Base-by-base conservation (phyloP, 495 filamentous ascomycete genomes). In the Podospora bellae-mahoneyi region DNA sequence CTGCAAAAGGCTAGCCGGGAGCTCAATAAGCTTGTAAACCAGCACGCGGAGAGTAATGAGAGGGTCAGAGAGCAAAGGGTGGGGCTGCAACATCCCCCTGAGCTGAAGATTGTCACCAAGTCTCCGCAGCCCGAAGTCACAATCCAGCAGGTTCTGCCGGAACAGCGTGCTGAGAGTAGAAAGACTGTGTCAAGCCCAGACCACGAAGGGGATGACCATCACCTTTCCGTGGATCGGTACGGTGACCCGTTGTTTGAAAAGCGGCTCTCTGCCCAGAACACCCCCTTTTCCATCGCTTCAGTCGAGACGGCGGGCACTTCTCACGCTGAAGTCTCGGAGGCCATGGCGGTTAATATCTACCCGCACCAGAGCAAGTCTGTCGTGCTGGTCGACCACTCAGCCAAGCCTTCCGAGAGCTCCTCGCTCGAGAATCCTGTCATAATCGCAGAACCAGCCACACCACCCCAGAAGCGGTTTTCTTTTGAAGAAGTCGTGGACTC, bases 291-390 rank as follows among this genome's bases (percentile, higher is more conserved):
- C 2, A 83, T 86, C 69, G 78, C 79, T 10, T 89, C 87, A 0
- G 84, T 88, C 54, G 84, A 84, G 64, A 86, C 84, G 64, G 82
- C 80, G 65, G 83, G 74, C 57, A 84, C 84, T 9, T 80, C 83
- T 0, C 80, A 81, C 60, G 82, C 83, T 10, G 88, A 89, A 72
- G 83, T 90, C 57, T 87, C 87, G 59, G 92, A 97, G 79, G 93
- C 93, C 15, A 89, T 88, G 68, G 91, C 91, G 19, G 88, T 97
- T 59, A 89, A 87, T 67, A 89, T 96, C 44, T 95, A 90, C 74
- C 88, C 92, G 2, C 93, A 97, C 75, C 92, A 93, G 74, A 97
- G 96, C 69, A 88, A 89, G 67, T 94, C 92, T 3, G 81, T 92
- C 13, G 79, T 95, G 59, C 79, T 96, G 65, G 88, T 96, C 55